Base-by-base conservation (phyloP, 1,284 basidiomycete species). In the Leccinum insolens region DNA sequence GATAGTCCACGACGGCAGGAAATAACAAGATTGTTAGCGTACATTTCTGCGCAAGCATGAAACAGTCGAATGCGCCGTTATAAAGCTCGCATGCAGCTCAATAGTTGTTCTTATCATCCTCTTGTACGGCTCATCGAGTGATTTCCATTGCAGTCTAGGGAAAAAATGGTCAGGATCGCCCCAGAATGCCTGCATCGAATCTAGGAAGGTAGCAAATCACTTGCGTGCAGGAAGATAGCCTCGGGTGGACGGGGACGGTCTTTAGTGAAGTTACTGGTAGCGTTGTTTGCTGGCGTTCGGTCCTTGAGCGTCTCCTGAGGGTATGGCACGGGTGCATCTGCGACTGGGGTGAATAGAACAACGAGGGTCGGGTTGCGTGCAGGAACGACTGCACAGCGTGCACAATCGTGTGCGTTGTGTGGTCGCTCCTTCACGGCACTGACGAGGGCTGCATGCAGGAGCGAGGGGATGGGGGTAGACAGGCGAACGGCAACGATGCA, bases 11-110 rank as follows among this genome's bases (percentile, higher is more conserved):
- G 0, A n/a, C 17, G 17, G 0, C 34, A 34, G 9, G 7, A 17
- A 20, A 34, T 1, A 34, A 3, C 1, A 46, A 7, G 5, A 22
- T 37, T 15, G 14, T 76, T 25, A 66, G 64, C 71, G 17, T 7
- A 72, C 85, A 86, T 75, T 86, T 86, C 67, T 86, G 75, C 3
- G 86, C 84, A 52, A 98, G 92, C 92, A 98, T 95, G 81, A 99
- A 99, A 82, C 96, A 99, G 79, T 99, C 96, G 67, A 99, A 86
- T 9, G 95, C 88, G 84, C 98, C 96, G 81, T 93, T 92, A 80
- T 95, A 95, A 72, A 91, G 89, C 82, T 93, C 95, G 86, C 94
- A 96, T 20, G 96, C 95, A 77, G 96, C 94, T 65, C 88, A 83
- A 82, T 97, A 98, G 80, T 97, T 95, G 81, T 93, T 90, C 80